These are phyloP conservation scores for Huntiella omanensis DNA, from an alignment of 2,329 filamentous ascomycete genomes.

Conservation along the genomic window DNA sequence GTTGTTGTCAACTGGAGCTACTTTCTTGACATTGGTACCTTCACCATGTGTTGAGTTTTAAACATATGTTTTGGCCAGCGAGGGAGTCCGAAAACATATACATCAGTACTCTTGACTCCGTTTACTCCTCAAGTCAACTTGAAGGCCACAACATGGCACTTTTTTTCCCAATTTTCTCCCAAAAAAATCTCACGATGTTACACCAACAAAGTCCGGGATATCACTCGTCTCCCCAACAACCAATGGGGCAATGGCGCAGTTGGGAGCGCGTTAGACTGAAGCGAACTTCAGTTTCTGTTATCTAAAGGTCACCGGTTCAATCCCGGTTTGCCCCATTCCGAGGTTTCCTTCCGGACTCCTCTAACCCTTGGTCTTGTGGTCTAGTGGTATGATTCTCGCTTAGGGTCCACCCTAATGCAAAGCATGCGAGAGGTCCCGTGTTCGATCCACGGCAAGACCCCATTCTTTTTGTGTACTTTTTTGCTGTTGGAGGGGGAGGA, in stretches of 20 bases:
- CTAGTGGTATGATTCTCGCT: slow-evolving; percentile 56
- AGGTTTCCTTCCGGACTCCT: not conserved
- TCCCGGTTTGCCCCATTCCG: slow-evolving; percentile 11
- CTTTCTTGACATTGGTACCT: too few relatives aligned
- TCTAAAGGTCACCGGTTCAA: slow-evolving; percentile 12
- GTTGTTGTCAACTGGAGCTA: too few relatives aligned
- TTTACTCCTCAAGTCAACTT: not conserved
- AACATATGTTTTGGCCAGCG: too few relatives aligned
- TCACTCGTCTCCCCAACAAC: not conserved
- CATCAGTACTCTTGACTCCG: too few relatives aligned
- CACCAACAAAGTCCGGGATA: not conserved
- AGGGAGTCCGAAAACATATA: too few relatives aligned
- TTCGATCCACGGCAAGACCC: slow-evolving; percentile 14
- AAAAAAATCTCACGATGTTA: not conserved
- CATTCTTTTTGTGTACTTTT: not conserved
- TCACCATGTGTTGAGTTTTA: too few relatives aligned
- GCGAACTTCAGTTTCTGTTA: slow-evolving; percentile 10
- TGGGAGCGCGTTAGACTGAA: slow-evolving; percentile 11
- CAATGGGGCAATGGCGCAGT: slow-evolving; percentile 11
- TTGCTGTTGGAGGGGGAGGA: not conserved
- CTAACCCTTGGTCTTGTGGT: slow-evolving; percentile 27
- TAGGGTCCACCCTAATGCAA: slow-evolving; percentile 30
- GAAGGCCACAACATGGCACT: not conserved
- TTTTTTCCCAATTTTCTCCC: not conserved
- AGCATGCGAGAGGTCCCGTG: slow-evolving; percentile 14